phyloP scores from a whole-genome alignment of 306 rosid genomes.

The Glycine tomentella region DNA sequence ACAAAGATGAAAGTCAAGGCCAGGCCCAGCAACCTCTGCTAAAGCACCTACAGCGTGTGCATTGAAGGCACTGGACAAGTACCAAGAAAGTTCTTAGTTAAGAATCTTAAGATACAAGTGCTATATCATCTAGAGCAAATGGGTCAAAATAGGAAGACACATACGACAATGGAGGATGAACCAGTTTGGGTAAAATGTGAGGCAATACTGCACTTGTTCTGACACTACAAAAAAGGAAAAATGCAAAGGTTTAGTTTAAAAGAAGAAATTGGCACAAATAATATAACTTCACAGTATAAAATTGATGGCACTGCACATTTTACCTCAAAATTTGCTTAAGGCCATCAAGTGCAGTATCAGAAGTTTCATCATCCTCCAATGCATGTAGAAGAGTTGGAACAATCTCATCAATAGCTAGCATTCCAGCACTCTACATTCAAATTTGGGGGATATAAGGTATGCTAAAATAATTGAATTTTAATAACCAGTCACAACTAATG shows the following conservation, averaged over 20 bases:
- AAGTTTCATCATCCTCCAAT: conserved; percentile 86
- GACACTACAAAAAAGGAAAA: conserved; percentile 63
- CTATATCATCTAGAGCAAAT: conserved; percentile 26
- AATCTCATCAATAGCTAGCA: conserved; percentile 98
- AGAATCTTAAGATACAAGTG: not conserved
- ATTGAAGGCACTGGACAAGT: conserved; percentile 75
- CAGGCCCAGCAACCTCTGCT: conserved; percentile 97
- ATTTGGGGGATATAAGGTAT: conserved; percentile 16
- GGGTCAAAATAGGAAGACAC: conserved; percentile 48
- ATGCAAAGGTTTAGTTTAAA: conserved; percentile 40
- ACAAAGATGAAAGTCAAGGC: conserved; percentile 84
- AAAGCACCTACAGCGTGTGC: conserved; percentile 99
- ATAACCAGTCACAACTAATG: not conserved
- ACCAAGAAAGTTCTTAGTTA: conserved; percentile 28
- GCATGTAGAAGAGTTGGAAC: conserved; percentile 97
- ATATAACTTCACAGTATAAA: conserved; percentile 13
- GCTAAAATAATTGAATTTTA: conserved; percentile 8
- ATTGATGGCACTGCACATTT: conserved; percentile 9
- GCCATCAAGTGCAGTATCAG: conserved; percentile 97
- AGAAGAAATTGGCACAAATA: conserved; percentile 16
- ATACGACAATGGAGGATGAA: conserved; percentile 90
- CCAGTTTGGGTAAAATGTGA: conserved; percentile 94
- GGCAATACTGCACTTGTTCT: conserved; percentile 94
- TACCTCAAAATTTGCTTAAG: conserved; percentile 98
- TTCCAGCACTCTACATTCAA: conserved; percentile 84